phyloP scores from a whole-genome alignment of 495 filamentous ascomycete species.

The Saxispiralis lemnorum region DNA sequence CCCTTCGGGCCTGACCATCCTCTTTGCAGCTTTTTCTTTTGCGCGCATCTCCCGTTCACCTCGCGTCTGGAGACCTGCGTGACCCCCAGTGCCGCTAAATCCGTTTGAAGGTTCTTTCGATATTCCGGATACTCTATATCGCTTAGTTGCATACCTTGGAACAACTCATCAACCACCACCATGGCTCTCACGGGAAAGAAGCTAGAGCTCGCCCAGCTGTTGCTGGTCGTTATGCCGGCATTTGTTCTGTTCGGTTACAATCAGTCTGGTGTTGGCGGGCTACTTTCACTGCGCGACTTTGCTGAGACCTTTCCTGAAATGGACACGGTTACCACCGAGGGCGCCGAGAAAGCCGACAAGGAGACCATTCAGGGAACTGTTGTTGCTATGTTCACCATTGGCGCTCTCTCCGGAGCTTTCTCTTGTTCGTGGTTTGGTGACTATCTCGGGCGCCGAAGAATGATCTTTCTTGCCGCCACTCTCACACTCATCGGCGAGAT shows the following conservation, averaged over 20 bases:
- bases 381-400: slow-evolving; percentile 20
- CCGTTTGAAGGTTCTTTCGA: too few relatives aligned
- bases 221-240: too few relatives aligned
- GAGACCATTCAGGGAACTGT: slow-evolving; percentile 29
- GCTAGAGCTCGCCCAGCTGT: too few relatives aligned
- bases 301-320: slow-evolving; percentile 33
- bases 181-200: too few relatives aligned
- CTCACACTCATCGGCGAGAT: slow-evolving; percentile 19
- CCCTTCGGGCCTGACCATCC: too few relatives aligned
- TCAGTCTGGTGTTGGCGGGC: slow-evolving; percentile 30
- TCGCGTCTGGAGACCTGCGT: too few relatives aligned
- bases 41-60: too few relatives aligned
- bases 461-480: slow-evolving; percentile 18
- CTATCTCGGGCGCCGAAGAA: slow-evolving; percentile 16
- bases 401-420: slow-evolving; percentile 18
- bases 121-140: too few relatives aligned
- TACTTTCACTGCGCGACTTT: slow-evolving; percentile 23
- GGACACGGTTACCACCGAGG: slow-evolving; percentile 31
- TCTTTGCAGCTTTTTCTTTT: too few relatives aligned
- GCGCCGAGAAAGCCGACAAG: slow-evolving; percentile 25
- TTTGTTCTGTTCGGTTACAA: slow-evolving; percentile 33
- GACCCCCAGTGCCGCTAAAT: too few relatives aligned
- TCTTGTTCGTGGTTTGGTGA: slow-evolving; percentile 20
- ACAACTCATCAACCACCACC: too few relatives aligned
- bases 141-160: too few relatives aligned